Evolutionary conservation across 306 rosid genomes (phyloP), one percentile per base, ranked within the genome.

Genomic region (Sophora flavescens): DNA sequence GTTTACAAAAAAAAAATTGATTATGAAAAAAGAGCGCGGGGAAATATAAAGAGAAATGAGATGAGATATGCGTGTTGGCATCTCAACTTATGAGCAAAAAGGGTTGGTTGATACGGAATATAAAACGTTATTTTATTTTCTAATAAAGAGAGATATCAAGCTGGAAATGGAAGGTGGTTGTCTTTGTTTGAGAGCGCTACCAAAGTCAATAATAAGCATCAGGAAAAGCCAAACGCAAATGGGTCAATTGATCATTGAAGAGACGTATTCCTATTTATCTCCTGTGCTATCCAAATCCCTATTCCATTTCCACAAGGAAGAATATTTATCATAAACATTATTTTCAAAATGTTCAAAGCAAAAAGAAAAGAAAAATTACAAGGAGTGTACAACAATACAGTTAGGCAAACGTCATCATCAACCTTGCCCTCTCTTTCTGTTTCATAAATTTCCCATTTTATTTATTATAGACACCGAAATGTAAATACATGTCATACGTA

Each of bases 391-490:
- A 63, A 59, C 48, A 33, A 63, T 33, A 76, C 60, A 56, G 81
- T 86, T 88, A 72, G 93, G 91, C 85, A 85, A 76, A 85, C 14
- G 85, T 88, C 96, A 84, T 63, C 77, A 75, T 86, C 88, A 84
- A 53, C 28, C 10, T 28, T 63, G 42, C 38, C 56, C 35, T 71
- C 17, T 50, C 45, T 77, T 60, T 74, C 73, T 57, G 54, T 80
- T 28, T 36, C 73, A 32, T 8, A 50, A 14, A 22, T 75, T 76
- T 66, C n/a, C 12, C 18, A 72, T 41, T 60, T 28, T 51, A 47
- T 54, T 63, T 74, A 22, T 73, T 57, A 33, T 51, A 6, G 8
- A 12, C 17, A 54, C 58, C 45, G 54, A 28, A 12, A 30, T 50
- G 61, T 52, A 75, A 62, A 76, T 75, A 53, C 56, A 62, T 81